Conservation (phyloP, 2,329 filamentous ascomycete species). For the Claviceps maximensis region DNA sequence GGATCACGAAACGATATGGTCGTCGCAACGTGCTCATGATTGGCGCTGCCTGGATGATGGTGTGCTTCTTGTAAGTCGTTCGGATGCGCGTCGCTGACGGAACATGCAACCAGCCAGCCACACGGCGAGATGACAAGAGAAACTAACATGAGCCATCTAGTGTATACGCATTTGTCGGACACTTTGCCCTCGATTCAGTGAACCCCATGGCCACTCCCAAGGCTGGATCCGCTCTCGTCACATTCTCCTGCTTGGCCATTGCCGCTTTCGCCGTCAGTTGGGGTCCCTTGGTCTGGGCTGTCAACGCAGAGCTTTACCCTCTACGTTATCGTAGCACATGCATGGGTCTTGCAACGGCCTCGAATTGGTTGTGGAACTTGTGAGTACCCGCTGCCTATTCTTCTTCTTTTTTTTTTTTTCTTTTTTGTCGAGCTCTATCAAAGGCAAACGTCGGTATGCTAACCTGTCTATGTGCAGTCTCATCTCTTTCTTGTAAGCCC, state of each 20-base stretch:
- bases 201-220: slow-evolving; percentile 31
- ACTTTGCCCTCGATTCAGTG: slow-evolving; percentile 27
- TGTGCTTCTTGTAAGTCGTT: slow-evolving; percentile 31
- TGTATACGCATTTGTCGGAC: slow-evolving; percentile 35
- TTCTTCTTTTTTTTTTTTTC: no score
- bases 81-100: no score
- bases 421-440: no score
- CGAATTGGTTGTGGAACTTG: slow-evolving; percentile 57
- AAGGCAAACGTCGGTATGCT: neutral
- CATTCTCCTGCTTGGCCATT: slow-evolving; percentile 58
- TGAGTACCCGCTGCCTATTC: no score
- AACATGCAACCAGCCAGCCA: no score
- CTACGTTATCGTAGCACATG: slow-evolving; percentile 38
- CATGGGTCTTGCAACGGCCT: slow-evolving; percentile 43
- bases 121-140: no score
- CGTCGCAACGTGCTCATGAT: slow-evolving; percentile 49
- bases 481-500: slow-evolving; percentile 32
- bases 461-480: slow-evolving; percentile 13
- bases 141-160: slow-evolving; percentile 9
- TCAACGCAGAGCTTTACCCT: slow-evolving; percentile 52
- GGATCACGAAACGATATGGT: slow-evolving; percentile 51
- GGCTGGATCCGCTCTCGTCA: slow-evolving; percentile 47
- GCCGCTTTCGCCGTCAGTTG: slow-evolving; percentile 54
- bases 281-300: slow-evolving; percentile 56
- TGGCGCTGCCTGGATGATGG: slow-evolving; percentile 48